Conservation (phyloP, 495 filamentous ascomycete genomes). For the Parathielavia appendiculata region DNA sequence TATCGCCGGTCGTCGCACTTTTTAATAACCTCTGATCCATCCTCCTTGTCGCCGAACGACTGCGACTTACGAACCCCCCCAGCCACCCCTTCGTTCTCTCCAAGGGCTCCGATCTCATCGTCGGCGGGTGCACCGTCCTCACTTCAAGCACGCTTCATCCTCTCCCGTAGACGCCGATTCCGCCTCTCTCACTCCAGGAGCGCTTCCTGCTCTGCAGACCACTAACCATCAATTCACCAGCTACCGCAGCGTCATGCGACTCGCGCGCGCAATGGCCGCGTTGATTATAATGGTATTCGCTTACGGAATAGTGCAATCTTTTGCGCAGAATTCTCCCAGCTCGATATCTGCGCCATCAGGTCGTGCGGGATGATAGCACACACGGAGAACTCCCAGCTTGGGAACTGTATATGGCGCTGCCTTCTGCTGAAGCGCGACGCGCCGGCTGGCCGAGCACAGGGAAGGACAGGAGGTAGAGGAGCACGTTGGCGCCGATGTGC, state of each 20-base stretch:
- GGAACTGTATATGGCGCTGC: slow-evolving; percentile 23
- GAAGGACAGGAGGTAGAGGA: slow-evolving; percentile 33
- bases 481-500: slow-evolving; percentile 29
- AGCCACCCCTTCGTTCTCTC: background rate
- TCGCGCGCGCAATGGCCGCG: slow-evolving; percentile 35
- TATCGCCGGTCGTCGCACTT: no score
- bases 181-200: background rate
- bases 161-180: no score
- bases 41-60: no score
- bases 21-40: no score
- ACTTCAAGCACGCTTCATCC: no score
- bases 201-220: slow-evolving; percentile 3
- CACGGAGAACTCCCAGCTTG: slow-evolving; percentile 23
- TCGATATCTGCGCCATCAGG: slow-evolving; percentile 24
- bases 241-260: slow-evolving; percentile 32
- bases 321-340: no score
- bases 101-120: slow-evolving; percentile 16
- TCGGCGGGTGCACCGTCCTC: no score
- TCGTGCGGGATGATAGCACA: slow-evolving; percentile 29
- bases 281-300: slow-evolving; percentile 34
- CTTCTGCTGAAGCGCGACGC: slow-evolving; percentile 23
- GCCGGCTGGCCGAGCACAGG: slow-evolving; percentile 28
- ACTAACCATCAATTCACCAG: slow-evolving; percentile 25
- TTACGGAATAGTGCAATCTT: slow-evolving; percentile 23
- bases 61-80: background rate